Conservation (phyloP, 495 filamentous ascomycete genomes). For the Opeltia flavorubescens region DNA sequence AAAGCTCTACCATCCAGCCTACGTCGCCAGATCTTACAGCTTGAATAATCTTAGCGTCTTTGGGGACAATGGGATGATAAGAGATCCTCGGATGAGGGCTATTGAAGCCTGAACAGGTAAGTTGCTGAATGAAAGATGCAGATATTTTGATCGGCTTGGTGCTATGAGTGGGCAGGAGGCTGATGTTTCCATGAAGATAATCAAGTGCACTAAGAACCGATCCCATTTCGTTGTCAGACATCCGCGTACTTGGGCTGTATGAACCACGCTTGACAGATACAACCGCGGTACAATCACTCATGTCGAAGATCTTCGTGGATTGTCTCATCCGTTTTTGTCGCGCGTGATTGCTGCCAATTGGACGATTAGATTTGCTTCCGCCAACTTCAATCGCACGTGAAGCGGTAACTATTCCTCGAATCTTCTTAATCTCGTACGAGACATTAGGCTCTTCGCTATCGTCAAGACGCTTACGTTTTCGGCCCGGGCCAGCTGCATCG, state of each 20-base stretch:
- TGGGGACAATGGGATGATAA: neutral
- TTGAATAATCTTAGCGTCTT: neutral
- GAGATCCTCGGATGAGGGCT: neutral
- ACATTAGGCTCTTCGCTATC: neutral
- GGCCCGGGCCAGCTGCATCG: neutral
- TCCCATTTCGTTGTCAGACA: too few species aligned
- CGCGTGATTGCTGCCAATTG: neutral
- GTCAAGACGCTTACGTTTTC: neutral
- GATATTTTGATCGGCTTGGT: neutral
- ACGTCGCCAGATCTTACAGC: neutral
- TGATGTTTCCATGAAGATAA: neutral
- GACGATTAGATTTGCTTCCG: neutral
- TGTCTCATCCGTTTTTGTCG: neutral
- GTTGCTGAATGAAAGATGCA: neutral
- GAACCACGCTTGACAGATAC: neutral
- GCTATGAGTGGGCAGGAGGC: neutral
- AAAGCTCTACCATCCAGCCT: neutral
- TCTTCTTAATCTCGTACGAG: neutral
- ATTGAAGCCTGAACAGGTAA: neutral
- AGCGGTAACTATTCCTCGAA: neutral
- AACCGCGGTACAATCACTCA: neutral
- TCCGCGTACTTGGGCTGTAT: neutral
- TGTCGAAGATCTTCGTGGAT: neutral
- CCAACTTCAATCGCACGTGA: neutral
- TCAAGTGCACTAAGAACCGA: neutral